Percentiles rank a stretch among this genome's conserved stretches.
Conservation (phyloP, 2,329 filamentous ascomycete genomes). For the Ascomycota sp. region DNA sequence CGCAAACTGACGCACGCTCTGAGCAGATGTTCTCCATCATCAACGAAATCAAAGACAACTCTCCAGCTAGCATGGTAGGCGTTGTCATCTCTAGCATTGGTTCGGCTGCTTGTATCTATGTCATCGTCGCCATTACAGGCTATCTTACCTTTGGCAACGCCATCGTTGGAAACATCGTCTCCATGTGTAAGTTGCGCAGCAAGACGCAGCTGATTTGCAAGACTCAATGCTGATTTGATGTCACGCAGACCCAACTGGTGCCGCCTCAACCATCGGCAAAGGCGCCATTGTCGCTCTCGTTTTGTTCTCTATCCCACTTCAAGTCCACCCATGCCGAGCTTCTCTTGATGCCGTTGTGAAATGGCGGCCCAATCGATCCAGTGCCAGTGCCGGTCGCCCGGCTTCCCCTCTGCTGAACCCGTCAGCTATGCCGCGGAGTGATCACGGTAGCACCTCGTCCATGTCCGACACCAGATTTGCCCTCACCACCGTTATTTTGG, state of each 20-base stretch:
- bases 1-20: conserved; percentile 5
- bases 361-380: conserved; percentile 47
- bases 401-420: conserved; percentile 20
- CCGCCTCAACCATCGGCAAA: conserved; percentile 76
- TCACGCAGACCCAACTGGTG: conserved; percentile 16
- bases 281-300: conserved; percentile 90
- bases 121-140: conserved; percentile 80
- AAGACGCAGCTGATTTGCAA: neutral
- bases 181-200: conserved; percentile 45
- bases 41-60: conserved; percentile 78
- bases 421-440: conserved; percentile 17
- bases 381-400: conserved; percentile 15
- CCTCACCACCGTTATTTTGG: conserved; percentile 64
- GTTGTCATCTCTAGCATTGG: conserved; percentile 74
- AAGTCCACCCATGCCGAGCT: conserved; percentile 90
- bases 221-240: conserved; percentile 5
- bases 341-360: conserved; percentile 82
- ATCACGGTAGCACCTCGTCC: conserved; percentile 30
- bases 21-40: conserved; percentile 89
- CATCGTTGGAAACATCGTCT: conserved; percentile 78
- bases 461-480: conserved; percentile 84
- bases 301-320: conserved; percentile 86
- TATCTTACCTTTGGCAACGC: conserved; percentile 88
- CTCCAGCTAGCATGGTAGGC: conserved; percentile 46
- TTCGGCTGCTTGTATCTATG: conserved; percentile 65